Conservation (phyloP, 140 eudicot genomes). For the Anethum foeniculum region DNA sequence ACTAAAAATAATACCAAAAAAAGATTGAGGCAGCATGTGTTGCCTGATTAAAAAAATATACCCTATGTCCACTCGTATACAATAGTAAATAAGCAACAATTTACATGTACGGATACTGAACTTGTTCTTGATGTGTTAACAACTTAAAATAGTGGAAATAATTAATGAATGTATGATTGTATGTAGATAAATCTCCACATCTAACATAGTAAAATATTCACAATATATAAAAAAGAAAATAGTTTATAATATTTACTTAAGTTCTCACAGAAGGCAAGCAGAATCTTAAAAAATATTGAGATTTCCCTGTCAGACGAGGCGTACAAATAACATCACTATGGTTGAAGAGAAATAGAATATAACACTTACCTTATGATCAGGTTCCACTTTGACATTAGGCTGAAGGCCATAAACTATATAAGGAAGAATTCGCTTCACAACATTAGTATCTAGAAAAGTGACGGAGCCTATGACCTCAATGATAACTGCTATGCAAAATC, state of each 20-base stretch:
- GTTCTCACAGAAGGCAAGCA: neutral
- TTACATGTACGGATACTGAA: neutral
- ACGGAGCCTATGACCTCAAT: conserved; percentile 67
- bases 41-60: neutral
- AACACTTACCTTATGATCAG: conserved; percentile 65
- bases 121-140: neutral
- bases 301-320: neutral
- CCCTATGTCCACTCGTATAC: neutral
- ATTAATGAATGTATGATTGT: neutral
- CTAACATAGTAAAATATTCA: neutral
- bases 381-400: conserved; percentile 37
- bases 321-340: neutral
- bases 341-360: neutral
- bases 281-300: neutral
- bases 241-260: neutral
- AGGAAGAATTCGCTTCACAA: conserved; percentile 76
- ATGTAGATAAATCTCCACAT: neutral
- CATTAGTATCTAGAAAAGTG: conserved; percentile 40
- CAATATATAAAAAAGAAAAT: neutral
- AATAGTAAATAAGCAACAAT: neutral
- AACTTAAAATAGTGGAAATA: neutral
- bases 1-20: neutral
- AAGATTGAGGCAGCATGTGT: neutral
- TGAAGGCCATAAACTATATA: conserved; percentile 59
- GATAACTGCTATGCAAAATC: conserved; percentile 79